phyloP scores from a whole-genome alignment of 1,139 yeast genomes.

The Nakaseomyces uthaithaninus region DNA sequence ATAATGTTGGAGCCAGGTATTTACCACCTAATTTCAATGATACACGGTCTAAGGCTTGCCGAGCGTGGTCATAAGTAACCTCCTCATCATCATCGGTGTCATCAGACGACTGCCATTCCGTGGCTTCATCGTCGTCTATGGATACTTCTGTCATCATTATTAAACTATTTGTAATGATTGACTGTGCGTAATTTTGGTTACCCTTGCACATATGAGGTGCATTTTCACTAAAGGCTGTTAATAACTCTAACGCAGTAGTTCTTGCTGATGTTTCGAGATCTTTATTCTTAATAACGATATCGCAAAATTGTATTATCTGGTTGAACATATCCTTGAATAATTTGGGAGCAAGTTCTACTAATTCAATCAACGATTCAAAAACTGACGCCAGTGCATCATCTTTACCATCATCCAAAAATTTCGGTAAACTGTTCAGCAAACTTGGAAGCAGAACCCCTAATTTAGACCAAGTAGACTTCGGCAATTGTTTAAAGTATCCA shows the following conservation, averaged over 20 bases:
- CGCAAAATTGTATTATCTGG: slow-evolving; percentile 74
- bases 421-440: slow-evolving; percentile 77
- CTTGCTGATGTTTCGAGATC: slow-evolving; percentile 75
- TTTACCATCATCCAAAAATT: slow-evolving; percentile 69
- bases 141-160: slow-evolving; percentile 92
- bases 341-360: slow-evolving; percentile 90
- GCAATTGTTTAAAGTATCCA: slow-evolving; percentile 74
- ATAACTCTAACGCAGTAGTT: slow-evolving; percentile 76
- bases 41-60: slow-evolving; percentile 87
- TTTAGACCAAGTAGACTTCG: slow-evolving; percentile 67
- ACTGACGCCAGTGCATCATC: slow-evolving; percentile 77
- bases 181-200: slow-evolving; percentile 62
- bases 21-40: slow-evolving; percentile 78
- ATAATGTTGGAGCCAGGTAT: slow-evolving; percentile 73
- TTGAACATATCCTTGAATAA: slow-evolving; percentile 87
- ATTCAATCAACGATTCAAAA: slow-evolving; percentile 80
- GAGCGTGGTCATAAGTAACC: slow-evolving; percentile 81
- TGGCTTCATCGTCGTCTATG: slow-evolving; percentile 68
- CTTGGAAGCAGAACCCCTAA: slow-evolving; percentile 76
- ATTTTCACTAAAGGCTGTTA: slow-evolving; percentile 84
- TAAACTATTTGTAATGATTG: slow-evolving; percentile 66
- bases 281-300: slow-evolving; percentile 70
- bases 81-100: slow-evolving; percentile 82
- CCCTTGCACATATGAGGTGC: slow-evolving; percentile 93
- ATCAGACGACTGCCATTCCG: slow-evolving; percentile 81